These are phyloP conservation scores for Cyclotella kingstonii DNA, from an alignment of 108 stramenopile genomes.

Conservation along the genomic window DNA sequence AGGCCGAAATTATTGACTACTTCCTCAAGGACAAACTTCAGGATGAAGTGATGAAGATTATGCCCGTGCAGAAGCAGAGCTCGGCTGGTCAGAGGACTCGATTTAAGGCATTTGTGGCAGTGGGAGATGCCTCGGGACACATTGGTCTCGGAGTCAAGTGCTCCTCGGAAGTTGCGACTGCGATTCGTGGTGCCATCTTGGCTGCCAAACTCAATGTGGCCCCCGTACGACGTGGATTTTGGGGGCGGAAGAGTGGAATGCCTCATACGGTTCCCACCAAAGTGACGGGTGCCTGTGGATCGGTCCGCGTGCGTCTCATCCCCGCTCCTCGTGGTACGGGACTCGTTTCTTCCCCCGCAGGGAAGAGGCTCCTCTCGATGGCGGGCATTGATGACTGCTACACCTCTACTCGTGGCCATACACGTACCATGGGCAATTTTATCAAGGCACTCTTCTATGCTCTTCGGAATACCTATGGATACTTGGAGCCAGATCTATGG, in stretches of 20 bases:
- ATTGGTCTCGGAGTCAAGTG: slow-evolving; percentile 99
- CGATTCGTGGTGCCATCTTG: slow-evolving; percentile 99
- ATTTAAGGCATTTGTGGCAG: slow-evolving; percentile 99
- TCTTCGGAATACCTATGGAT: slow-evolving; percentile 96
- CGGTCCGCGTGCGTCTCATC: slow-evolving; percentile 98
- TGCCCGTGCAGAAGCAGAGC: slow-evolving; percentile 99
- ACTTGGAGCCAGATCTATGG: slow-evolving; percentile 99
- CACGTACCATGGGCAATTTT: slow-evolving; percentile 99
- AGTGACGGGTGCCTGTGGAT: slow-evolving; percentile 99
- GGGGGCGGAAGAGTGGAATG: slow-evolving; percentile 93
- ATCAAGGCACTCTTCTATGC: slow-evolving; percentile 99
- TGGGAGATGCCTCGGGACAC: slow-evolving; percentile 97
- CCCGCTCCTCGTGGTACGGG: slow-evolving; percentile 99
- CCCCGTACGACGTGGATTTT: slow-evolving; percentile 99
- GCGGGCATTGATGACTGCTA: slow-evolving; percentile 97
- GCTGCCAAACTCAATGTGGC: slow-evolving; percentile 98
- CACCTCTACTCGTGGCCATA: slow-evolving; percentile 92
- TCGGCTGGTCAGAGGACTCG: slow-evolving; percentile 99
- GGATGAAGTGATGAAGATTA: slow-evolving; percentile 99
- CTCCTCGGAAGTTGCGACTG: slow-evolving; percentile 98
- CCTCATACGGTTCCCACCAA: slow-evolving; percentile 99
- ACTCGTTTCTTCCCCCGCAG: slow-evolving; percentile 96
- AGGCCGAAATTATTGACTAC: slow-evolving; percentile 99
- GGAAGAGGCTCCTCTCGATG: slow-evolving; percentile 99
- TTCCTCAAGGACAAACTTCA: slow-evolving; percentile 96